These are phyloP conservation scores for Helianthus tuberosus DNA, from an alignment of 129 eudicot genomes.

Conservation along the genomic window DNA sequence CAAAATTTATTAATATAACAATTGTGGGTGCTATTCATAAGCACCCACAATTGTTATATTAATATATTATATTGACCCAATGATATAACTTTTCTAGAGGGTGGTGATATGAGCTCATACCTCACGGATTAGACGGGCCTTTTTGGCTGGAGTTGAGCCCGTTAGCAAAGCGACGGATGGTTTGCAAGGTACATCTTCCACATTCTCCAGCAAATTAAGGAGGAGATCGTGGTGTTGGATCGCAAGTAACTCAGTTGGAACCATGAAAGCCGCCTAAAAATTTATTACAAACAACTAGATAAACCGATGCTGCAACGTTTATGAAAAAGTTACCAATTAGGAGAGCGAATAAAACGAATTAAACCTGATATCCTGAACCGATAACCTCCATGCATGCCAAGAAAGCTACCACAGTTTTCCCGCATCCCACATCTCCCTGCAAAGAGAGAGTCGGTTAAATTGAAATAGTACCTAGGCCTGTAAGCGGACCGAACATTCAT, in stretches of 20 bases:
- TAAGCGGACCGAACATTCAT: no score
- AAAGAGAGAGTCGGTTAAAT: conserved; percentile 17
- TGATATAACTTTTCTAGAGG: conserved; percentile 9
- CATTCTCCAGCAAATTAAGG: conserved; percentile 58
- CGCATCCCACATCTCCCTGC: conserved; percentile 99
- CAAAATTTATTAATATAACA: no score
- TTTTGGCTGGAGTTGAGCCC: conserved; percentile 85
- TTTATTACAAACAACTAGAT: not conserved
- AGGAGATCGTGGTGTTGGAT: conserved; percentile 85
- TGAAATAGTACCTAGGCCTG: not conserved
- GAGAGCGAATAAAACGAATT: conserved; percentile 11
- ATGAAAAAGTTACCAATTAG: conserved; percentile 4
- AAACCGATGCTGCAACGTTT: not conserved
- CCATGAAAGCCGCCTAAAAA: conserved; percentile 96
- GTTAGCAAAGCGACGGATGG: conserved; percentile 87
- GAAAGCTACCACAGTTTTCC: conserved; percentile 96
- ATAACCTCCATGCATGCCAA: conserved; percentile 98
- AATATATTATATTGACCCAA: no score
- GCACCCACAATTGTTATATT: no score
- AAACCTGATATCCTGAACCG: conserved; percentile 92
- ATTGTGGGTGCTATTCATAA: no score
- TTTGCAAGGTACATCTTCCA: conserved; percentile 56
- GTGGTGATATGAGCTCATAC: conserved; percentile 27
- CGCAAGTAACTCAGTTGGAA: conserved; percentile 97
- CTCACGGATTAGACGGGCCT: conserved; percentile 73